Percentiles rank a stretch among this genome's conserved stretches.
Conservation (phyloP, 1,284 basidiomycete genomes). For the Leccinum laetum region DNA sequence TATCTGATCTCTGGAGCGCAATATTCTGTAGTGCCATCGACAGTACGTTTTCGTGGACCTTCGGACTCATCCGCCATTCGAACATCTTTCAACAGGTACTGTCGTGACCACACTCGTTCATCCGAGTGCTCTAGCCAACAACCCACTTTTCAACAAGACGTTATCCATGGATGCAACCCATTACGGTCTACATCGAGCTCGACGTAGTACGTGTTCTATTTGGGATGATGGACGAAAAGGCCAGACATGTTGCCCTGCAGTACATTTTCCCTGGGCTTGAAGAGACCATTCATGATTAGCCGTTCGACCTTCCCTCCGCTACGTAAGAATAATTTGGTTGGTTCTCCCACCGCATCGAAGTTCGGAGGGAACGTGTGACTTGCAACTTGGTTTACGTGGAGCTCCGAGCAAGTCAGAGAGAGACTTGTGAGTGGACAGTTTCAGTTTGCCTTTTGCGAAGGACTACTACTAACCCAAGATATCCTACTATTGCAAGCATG, state of each 20-base stretch:
- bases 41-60: conserved; percentile 40
- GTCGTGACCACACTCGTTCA: conserved; percentile 73
- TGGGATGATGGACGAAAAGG: conserved; percentile 39
- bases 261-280: conserved; percentile 28
- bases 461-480: neutral
- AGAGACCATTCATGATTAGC: conserved; percentile 45
- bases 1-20: conserved; percentile 74
- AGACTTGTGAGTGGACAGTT: neutral
- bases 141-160: too few species aligned
- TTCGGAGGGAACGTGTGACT: neutral
- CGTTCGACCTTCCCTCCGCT: conserved; percentile 55
- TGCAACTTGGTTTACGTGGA: neutral
- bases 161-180: conserved; percentile 34
- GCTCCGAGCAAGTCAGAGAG: neutral
- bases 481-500: conserved; percentile 3
- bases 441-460: neutral
- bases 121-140: too few species aligned
- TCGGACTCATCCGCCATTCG: neutral
- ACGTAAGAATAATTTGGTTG: too few species aligned
- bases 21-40: conserved; percentile 84
- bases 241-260: conserved; percentile 37
- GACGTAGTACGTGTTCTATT: conserved; percentile 36
- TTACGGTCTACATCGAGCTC: conserved; percentile 36
- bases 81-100: conserved; percentile 48
- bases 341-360: too few species aligned